These are phyloP conservation scores for Corylus avellana DNA, from an alignment of 306 rosid species.

Conservation along the genomic window DNA sequence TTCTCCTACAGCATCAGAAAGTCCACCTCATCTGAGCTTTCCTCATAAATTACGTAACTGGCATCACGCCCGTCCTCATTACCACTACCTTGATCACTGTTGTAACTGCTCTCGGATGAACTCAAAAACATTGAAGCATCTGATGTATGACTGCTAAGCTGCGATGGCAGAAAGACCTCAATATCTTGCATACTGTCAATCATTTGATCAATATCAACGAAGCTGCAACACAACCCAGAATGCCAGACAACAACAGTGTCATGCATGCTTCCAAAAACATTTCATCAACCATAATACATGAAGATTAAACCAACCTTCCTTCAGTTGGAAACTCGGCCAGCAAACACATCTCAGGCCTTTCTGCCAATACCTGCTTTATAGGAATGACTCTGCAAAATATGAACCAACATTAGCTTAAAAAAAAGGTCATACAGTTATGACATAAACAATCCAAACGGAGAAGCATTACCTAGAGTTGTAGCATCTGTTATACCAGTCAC, in stretches of 20 bases:
- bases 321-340: conserved; percentile 92
- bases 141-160: conserved; percentile 65
- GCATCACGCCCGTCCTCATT: conserved; percentile 85
- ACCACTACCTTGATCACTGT: conserved; percentile 93
- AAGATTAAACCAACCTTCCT: conserved; percentile 70
- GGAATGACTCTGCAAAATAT: conserved; percentile 64
- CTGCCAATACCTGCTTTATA: conserved; percentile 69
- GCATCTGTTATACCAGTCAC: conserved; percentile 89
- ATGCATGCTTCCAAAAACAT: conserved; percentile 18
- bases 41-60: conserved; percentile 57
- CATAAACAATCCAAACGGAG: not conserved
- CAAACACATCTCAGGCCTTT: conserved; percentile 73
- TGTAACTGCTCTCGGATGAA: conserved; percentile 89
- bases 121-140: conserved; percentile 76
- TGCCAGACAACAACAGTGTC: conserved; percentile 22
- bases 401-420: conserved; percentile 26
- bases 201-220: conserved; percentile 64
- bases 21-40: conserved; percentile 91
- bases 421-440: not conserved
- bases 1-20: conserved; percentile 47
- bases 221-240: conserved; percentile 61
- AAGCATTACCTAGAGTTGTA: conserved; percentile 64
- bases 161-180: conserved; percentile 70
- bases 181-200: conserved; percentile 66
- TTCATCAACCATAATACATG: conserved; percentile 6